These are phyloP conservation scores for Cordyceps cateniannulata DNA, from an alignment of 2,329 filamentous ascomycete genomes.

Conservation along the genomic window DNA sequence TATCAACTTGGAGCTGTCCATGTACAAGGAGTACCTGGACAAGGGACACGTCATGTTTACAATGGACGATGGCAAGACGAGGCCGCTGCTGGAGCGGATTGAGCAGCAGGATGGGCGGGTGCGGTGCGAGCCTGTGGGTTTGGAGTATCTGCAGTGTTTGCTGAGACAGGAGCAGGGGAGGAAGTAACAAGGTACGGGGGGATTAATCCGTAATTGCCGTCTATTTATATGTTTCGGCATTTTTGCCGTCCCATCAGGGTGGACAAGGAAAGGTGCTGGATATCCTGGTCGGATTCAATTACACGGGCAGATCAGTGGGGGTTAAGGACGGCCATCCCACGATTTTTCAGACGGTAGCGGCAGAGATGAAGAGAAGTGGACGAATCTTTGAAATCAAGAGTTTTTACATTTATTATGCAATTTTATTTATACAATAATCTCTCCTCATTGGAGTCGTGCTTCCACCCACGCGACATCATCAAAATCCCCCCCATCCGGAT, in stretches of 20 bases:
- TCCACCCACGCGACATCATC: neutral
- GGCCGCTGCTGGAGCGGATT: neutral
- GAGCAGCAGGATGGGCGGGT: neutral
- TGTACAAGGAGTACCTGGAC: constrained; percentile 5
- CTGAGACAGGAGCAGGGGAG: neutral
- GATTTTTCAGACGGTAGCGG: no score
- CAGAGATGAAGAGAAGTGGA: no score
- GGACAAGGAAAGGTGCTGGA: no score
- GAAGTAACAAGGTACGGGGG: neutral
- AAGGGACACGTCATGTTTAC: constrained; percentile 6
- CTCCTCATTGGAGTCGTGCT: no score
- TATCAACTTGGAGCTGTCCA: neutral
- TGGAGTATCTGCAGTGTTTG: neutral
- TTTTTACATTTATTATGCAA: no score
- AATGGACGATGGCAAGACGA: neutral
- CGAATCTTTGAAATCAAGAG: no score
- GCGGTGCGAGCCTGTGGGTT: neutral
- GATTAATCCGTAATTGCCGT: neutral
- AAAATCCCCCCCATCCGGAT: neutral
- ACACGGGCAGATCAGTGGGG: no score
- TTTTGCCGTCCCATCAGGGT: no score
- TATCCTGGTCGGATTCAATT: no score
- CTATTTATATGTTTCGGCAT: neutral
- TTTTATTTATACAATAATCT: no score
- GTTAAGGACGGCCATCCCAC: no score